These are phyloP conservation scores for Lachancea nothofagi DNA, from an alignment of 805 yeast genomes.

Conservation along the genomic window DNA sequence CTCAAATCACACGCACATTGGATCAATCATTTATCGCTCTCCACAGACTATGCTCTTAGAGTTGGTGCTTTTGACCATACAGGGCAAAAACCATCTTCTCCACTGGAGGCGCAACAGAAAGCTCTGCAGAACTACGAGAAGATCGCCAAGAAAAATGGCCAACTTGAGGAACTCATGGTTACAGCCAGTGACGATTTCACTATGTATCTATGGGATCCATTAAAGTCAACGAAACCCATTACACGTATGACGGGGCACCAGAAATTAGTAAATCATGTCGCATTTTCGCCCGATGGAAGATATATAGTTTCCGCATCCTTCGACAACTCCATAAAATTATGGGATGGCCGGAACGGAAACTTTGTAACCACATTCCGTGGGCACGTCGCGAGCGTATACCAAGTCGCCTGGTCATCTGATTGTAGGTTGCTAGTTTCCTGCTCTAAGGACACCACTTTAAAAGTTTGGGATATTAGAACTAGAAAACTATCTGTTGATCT, in stretches of 20 bases:
- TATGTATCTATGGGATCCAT: slow-evolving; percentile 95
- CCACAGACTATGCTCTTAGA: slow-evolving; percentile 84
- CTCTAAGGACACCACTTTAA: slow-evolving; percentile 92
- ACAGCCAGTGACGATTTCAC: slow-evolving; percentile 97
- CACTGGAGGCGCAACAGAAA: slow-evolving; percentile 42
- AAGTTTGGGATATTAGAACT: slow-evolving; percentile 92
- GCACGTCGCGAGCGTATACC: slow-evolving; percentile 96
- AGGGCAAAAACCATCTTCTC: slow-evolving; percentile 40
- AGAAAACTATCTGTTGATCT: slow-evolving; percentile 79
- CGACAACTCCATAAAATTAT: slow-evolving; percentile 88
- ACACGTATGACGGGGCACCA: slow-evolving; percentile 97
- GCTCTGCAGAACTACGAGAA: slow-evolving; percentile 52
- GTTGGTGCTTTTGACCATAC: slow-evolving; percentile 84
- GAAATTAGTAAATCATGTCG: slow-evolving; percentile 90
- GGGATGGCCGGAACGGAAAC: slow-evolving; percentile 94
- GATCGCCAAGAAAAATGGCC: slow-evolving; percentile 49
- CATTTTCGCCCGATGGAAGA: slow-evolving; percentile 93
- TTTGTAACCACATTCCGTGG: slow-evolving; percentile 89
- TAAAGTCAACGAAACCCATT: slow-evolving; percentile 71
- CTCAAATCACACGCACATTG: slow-evolving; percentile 92
- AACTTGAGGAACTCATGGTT: slow-evolving; percentile 78
- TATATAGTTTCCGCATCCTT: slow-evolving; percentile 87
- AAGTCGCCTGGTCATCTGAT: slow-evolving; percentile 96
- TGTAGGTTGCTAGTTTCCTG: slow-evolving; percentile 86
- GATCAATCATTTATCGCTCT: slow-evolving; percentile 90